These are phyloP conservation scores for Cynanchum wilfordii DNA, from an alignment of 257 asterid species.

Conservation along the genomic window DNA sequence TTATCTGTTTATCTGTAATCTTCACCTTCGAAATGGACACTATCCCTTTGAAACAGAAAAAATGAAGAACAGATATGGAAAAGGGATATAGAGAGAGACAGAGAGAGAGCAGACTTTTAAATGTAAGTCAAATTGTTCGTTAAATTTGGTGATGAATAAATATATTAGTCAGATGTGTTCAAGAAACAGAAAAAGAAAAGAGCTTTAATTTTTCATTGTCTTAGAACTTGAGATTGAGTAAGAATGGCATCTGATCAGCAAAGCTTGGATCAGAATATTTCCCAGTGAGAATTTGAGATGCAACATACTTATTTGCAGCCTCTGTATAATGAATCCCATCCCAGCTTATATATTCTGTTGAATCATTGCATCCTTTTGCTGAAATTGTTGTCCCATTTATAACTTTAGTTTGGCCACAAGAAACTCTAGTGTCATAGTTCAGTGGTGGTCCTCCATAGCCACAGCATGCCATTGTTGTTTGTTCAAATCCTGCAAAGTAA, in stretches of 20 bases:
- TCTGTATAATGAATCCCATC: constrained; percentile 96
- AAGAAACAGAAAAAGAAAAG: neutral
- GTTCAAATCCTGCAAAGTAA: constrained; percentile 63
- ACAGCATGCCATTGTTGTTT: constrained; percentile 85
- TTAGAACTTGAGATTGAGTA: constrained; percentile 63
- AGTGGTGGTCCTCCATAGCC: constrained; percentile 94
- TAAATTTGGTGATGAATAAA: neutral
- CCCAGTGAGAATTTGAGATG: constrained; percentile 76
- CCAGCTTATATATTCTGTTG: constrained; percentile 76
- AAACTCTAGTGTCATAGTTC: constrained; percentile 68
- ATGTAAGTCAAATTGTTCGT: neutral
- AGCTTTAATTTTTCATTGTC: neutral
- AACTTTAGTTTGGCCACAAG: constrained; percentile 79
- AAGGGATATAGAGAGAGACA: neutral
- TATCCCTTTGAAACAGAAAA: too few relatives aligned
- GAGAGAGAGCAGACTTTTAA: neutral
- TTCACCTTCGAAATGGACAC: neutral
- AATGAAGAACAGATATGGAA: neutral
- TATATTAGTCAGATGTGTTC: neutral
- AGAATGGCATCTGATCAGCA: constrained; percentile 73
- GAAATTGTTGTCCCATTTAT: constrained; percentile 68
- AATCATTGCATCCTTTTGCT: constrained; percentile 74
- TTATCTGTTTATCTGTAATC: neutral
- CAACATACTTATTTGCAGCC: constrained; percentile 78
- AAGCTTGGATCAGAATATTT: constrained; percentile 82